phyloP scores from a whole-genome alignment of 345 rosid genomes.

The Gossypium anomalum region DNA sequence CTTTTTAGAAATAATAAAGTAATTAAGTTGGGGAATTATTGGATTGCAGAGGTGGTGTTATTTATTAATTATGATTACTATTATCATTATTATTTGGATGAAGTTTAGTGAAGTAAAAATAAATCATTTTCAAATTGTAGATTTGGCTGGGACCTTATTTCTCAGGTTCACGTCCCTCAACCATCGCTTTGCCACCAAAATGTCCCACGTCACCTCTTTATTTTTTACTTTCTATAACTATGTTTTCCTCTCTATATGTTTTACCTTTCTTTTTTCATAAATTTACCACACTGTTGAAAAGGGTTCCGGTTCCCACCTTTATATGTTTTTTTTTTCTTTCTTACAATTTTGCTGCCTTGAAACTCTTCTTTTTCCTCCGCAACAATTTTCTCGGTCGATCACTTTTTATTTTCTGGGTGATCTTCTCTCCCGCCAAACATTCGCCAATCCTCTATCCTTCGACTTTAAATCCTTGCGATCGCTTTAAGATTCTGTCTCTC shows the following conservation, averaged over 20 bases:
- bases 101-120: too few relatives aligned
- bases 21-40: too few relatives aligned
- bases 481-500: slow-evolving; percentile 21
- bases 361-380: slow-evolving; percentile 6
- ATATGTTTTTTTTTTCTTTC: slow-evolving; percentile 16
- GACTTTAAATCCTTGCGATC: slow-evolving; percentile 28
- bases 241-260: not conserved
- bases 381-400: slow-evolving; percentile 27
- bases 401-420: slow-evolving; percentile 25
- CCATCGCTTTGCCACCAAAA: slow-evolving; percentile 1
- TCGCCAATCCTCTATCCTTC: slow-evolving; percentile 6
- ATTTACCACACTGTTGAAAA: not conserved
- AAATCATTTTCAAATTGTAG: too few relatives aligned
- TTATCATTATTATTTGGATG: too few relatives aligned
- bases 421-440: slow-evolving; percentile 31
- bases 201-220: not conserved
- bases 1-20: too few relatives aligned
- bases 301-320: slow-evolving; percentile 13
- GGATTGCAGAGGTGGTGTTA: too few relatives aligned
- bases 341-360: slow-evolving; percentile 19
- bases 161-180: not conserved
- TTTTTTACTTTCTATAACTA: not conserved
- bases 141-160: too few relatives aligned
- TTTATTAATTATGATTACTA: too few relatives aligned
- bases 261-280: not conserved